Percentiles rank a stretch among this genome's conserved stretches.
phyloP scores from a whole-genome alignment of 108 stramenopile species.

The Cyclotella cryptica region DNA sequence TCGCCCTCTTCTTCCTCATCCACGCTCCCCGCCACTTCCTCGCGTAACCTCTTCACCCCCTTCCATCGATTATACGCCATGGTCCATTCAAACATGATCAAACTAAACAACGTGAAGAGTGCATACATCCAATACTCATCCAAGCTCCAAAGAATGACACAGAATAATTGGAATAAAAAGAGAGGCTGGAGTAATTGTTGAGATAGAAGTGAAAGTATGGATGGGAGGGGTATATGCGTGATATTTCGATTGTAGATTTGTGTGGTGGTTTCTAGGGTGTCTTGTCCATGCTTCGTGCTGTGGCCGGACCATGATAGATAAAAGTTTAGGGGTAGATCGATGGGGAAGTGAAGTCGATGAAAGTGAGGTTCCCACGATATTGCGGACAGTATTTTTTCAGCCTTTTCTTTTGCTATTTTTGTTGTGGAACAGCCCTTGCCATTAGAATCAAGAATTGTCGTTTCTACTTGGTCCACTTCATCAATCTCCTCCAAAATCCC shows the following conservation, averaged over 20 bases:
- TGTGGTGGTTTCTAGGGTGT: slow-evolving; percentile 37
- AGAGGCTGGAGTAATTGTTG: slow-evolving; percentile 96
- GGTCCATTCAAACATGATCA: slow-evolving; percentile 93
- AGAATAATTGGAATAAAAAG: slow-evolving; percentile 98
- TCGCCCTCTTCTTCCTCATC: background rate
- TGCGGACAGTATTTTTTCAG: too few species aligned
- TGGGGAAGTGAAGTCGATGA: slow-evolving; percentile 68
- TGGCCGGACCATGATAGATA: slow-evolving; percentile 74
- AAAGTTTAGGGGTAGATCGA: slow-evolving; percentile 70
- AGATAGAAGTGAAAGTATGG: slow-evolving; percentile 82
- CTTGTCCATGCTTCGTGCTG: slow-evolving; percentile 2
- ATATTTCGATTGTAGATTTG: slow-evolving; percentile 85
- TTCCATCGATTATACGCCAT: slow-evolving; percentile 89
- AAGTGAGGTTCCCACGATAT: slow-evolving; percentile 57
- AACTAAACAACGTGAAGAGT: slow-evolving; percentile 91
- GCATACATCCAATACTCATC: slow-evolving; percentile 99
- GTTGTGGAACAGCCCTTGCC: background rate
- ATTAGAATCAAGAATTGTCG: background rate
- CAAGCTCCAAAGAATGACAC: slow-evolving; percentile 94
- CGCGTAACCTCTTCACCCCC: slow-evolving; percentile 79
- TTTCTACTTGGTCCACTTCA: slow-evolving; percentile 3
- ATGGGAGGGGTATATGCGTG: slow-evolving; percentile 87
- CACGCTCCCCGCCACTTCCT: slow-evolving; percentile 46
- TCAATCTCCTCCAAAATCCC: slow-evolving; percentile 50
- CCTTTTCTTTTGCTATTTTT: background rate